Evolutionary conservation across 371 early-diverging fungal genomes (phyloP).

Genomic region (Mucor racemosus): DNA sequence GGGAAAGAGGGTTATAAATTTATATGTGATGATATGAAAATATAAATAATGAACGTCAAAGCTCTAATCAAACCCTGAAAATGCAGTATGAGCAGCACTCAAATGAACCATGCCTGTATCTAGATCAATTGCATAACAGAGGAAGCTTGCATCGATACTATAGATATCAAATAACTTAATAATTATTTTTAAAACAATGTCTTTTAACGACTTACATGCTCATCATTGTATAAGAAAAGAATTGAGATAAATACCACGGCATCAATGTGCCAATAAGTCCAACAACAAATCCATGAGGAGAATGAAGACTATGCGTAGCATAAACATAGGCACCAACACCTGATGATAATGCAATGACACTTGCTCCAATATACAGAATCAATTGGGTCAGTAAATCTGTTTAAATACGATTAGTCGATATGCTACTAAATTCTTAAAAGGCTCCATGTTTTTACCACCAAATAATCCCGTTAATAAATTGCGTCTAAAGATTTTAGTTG

Average conservation of each 20-base stretch:
- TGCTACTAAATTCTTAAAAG: not conserved
- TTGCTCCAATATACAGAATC: constrained; percentile 57
- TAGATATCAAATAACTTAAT: not conserved
- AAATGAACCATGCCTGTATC: constrained; percentile 72
- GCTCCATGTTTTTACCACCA: constrained; percentile 43
- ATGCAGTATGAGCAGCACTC: constrained; percentile 34
- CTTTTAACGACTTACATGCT: constrained; percentile 69
- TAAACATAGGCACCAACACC: constrained; percentile 71
- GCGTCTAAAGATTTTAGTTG: constrained; percentile 75
- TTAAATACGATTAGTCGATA: not conserved
- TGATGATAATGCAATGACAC: constrained; percentile 58
- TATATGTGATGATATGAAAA: too few species aligned
- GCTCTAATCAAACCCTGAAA: constrained; percentile 29
- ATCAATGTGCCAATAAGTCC: constrained; percentile 67
- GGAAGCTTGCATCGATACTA: constrained; percentile 79
- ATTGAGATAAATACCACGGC: constrained; percentile 71
- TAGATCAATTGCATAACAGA: constrained; percentile 82
- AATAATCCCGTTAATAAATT: constrained; percentile 72
- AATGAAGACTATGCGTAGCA: constrained; percentile 64
- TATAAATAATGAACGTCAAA: too few species aligned
- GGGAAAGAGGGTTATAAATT: too few species aligned
- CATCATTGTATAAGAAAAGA: constrained; percentile 73
- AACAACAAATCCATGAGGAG: constrained; percentile 73
- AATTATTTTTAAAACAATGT: not conserved
- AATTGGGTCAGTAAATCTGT: constrained; percentile 61